Percentiles rank a stretch among this genome's conserved stretches.
Evolutionary conservation across 345 rosid species (phyloP).

Genomic region (Eucalyptus marginata): DNA sequence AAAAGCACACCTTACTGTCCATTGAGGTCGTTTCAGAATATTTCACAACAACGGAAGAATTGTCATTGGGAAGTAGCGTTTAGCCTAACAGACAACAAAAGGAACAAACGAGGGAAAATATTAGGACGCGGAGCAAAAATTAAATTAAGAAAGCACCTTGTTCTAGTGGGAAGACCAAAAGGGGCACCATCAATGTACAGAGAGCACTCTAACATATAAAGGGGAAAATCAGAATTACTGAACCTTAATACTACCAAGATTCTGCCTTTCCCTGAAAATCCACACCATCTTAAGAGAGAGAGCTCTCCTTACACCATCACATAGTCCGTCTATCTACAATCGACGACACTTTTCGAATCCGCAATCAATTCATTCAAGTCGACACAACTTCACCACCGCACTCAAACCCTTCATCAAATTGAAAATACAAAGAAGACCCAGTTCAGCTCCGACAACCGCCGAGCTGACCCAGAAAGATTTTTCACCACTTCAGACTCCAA

Average conservation of each 20-base stretch:
- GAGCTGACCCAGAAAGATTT: not conserved
- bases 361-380: not conserved
- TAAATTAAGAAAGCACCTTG: constrained; percentile 33
- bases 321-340: not conserved
- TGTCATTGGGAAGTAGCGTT: not conserved
- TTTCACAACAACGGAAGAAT: not conserved
- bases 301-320: not conserved
- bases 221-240: not conserved
- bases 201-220: constrained; percentile 34
- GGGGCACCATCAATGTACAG: constrained; percentile 85
- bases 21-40: not conserved
- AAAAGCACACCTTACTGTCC: not conserved
- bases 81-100: not conserved
- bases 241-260: not conserved
- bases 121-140: not conserved
- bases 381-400: not conserved
- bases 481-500: not conserved
- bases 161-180: constrained; percentile 85
- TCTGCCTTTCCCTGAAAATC: not conserved
- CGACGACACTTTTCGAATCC: not conserved
- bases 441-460: not conserved
- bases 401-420: not conserved
- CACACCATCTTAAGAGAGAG: not conserved
- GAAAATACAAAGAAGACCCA: not conserved
- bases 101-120: not conserved